Base-by-base conservation (phyloP, 371 early-diverging fungal genomes). In the Syncephalastrum sp. region DNA sequence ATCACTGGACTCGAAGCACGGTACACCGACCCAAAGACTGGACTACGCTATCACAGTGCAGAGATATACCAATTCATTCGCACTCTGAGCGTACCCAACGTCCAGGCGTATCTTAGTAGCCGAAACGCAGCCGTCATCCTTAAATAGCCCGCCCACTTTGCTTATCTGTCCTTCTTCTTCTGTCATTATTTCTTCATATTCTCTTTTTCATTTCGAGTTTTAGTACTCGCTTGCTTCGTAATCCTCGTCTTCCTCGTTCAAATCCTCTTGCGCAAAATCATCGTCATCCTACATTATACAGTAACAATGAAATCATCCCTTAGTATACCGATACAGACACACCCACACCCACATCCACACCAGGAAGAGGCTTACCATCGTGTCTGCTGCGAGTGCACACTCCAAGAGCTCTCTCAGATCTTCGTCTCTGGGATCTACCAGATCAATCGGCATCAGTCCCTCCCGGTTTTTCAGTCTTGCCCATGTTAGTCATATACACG, bases 21-120 rank as follows among this genome's bases (percentile, higher is more conserved):
- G 21, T 95, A 95, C 64, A 91, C 90, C 3, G 95, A 95, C 70
- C 94, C 95, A 7, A 93, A 92, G 69, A 91, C 93, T 0, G 82
- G 86, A 21, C 72, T 95, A 43, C 77, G 92, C 27, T 95, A 93
- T 60, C 85, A 89, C 63, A 88, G 88, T 58, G 82, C 88, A 1
- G 92, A 93, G 64, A 82, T 93, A 15, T 94, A 92, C 74, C 86
- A 87, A 62, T 76, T 83, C 53, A 86, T 93, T 56, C 86, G 87
- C 54, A 78, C 77, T 16, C 63, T 92, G 63, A 83, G 89, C 38
- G 87, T 87, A 5, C 84, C 87, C 7, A 81, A 82, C 29, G 90
- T 92, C n/a, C 95, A 94, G 74, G 80, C 82, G 45, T 91, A 92
- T 67, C 76, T 93, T 49, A 87, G 76, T 5, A 79, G 90, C 51